Base-by-base conservation (phyloP, 176 grass and related monocot genomes). In the Triticum timopheevii region DNA sequence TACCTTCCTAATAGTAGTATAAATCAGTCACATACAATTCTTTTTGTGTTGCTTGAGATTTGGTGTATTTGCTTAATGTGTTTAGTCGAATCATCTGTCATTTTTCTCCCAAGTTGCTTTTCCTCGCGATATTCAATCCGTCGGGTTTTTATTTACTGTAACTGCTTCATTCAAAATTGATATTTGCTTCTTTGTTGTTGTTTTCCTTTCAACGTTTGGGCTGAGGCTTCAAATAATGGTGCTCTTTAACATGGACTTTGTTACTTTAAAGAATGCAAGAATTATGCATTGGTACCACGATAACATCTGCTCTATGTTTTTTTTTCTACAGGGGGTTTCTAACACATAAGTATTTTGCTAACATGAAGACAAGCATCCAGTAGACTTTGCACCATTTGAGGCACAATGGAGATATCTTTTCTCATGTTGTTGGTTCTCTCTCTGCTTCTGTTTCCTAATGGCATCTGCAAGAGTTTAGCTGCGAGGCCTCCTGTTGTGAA, bases 401-500 rank as follows among this genome's bases (percentile, higher is more conserved):
- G 49, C 69, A 91, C 59, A 63, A 96, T 96, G 96, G 87, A 85
- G 79, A 63, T 88, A 84, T 4, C 17, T 77, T 84, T 91, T 76
- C 20, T 90, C 83, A 65, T 49, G n/a, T 19, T 70, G 56, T 72
- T 87, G 44, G 36, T 47, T 83, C 78, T 98, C 84, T 73, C 64
- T 27, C 61, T 91, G 33, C 84, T 79, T 63, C 13, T 93, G 38
- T 36, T 91, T 75, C 77, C 88, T 59, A 63, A 80, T 84, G 86
- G 70, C 33, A 76, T 69, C 23, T 64, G 19, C 81, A 50, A 61
- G 81, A 90, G 85, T 66, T 75, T 82, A 77, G 87, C 88, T 64
- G 75, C 86, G 58, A 91, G 86, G 82, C 96, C 96, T 65, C 73
- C 92, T 49, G 56, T 80, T 67, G 90, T 98, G 70, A 87, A 86